Evolutionary conservation across 257 asterid species (phyloP), one percentile per base, ranked within the genome.

Genomic region (Dorcoceras hygrometricum): DNA sequence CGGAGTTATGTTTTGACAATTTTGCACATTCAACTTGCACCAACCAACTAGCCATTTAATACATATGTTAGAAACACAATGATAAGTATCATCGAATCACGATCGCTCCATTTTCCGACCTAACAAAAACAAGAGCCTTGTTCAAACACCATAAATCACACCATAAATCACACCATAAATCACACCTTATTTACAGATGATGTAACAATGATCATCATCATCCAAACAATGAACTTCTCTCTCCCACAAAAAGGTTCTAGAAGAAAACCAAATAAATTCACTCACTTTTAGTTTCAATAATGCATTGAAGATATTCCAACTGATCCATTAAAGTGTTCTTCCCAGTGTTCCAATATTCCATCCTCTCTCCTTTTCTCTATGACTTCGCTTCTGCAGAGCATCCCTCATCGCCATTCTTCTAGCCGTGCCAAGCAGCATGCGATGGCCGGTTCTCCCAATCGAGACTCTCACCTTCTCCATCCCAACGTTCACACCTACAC

Each of bases 401-500:
- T 86, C 91, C 77, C 71, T 87, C 8, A 83, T 58, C 4, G 74
- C 79, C 51, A 73, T 88, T 77, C 89, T 84, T 81, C 88, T 85
- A 53, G 91, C 89, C 78, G 63, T 83, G 18, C 89, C 80, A 5
- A 85, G 87, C 46, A 80, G 73, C 71, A 77, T 68, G 62, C 95
- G 71, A n/a, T 82, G 94, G 12, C 87, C 96, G 75, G 73, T 74
- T 66, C 75, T 78, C 62, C 99, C 98, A 10, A 94, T 94, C 0
- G 98, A 90, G 27, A 94, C 87, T 79, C 96, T 77, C 22, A 88
- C 81, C 80, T 85, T 94, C 81, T 94, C 98, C 84, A 57, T 80
- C 23, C 96, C 97, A 54, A 94, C 95, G 27, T 88, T 94, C 3
- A 90, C 86, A 14, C 97, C 99, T 31, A 84, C 69, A 71, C 95